These are phyloP conservation scores for Schizopora paradoxa DNA, from an alignment of 1,284 basidiomycete species.

Conservation along the genomic window DNA sequence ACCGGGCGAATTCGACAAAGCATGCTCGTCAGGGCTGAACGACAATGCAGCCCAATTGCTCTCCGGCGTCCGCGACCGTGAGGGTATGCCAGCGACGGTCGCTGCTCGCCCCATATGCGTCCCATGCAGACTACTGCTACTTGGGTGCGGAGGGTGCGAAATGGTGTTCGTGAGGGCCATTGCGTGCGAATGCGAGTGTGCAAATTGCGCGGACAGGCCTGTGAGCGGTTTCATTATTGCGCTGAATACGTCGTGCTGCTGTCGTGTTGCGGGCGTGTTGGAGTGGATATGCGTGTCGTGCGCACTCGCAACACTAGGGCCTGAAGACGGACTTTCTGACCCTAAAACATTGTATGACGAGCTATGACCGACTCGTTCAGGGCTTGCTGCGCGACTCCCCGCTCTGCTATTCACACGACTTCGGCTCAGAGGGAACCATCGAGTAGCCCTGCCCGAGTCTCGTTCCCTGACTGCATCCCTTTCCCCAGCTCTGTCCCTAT, in stretches of 20 bases:
- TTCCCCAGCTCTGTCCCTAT: no score
- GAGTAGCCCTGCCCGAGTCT: no score
- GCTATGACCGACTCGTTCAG: constrained; percentile 20
- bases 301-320: constrained; percentile 19
- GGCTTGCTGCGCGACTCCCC: not conserved
- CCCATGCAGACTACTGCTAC: no score
- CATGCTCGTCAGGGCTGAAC: constrained; percentile 12
- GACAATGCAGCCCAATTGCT: no score
- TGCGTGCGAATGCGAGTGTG: constrained; percentile 27
- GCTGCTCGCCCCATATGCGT: not conserved
- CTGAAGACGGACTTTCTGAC: constrained; percentile 14
- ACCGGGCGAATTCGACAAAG: not conserved
- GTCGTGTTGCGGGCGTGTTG: constrained; percentile 42
- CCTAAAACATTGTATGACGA: constrained; percentile 7
- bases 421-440: no score
- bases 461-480: no score
- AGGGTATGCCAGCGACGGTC: not conserved
- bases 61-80: constrained; percentile 9
- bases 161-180: no score
- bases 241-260: constrained; percentile 48
- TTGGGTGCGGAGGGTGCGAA: not conserved
- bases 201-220: constrained; percentile 32
- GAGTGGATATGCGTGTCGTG: constrained; percentile 49
- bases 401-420: not conserved
- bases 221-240: constrained; percentile 61